These are phyloP conservation scores for Beverwykella pulmonaria DNA, from an alignment of 495 filamentous ascomycete genomes.

Conservation along the genomic window DNA sequence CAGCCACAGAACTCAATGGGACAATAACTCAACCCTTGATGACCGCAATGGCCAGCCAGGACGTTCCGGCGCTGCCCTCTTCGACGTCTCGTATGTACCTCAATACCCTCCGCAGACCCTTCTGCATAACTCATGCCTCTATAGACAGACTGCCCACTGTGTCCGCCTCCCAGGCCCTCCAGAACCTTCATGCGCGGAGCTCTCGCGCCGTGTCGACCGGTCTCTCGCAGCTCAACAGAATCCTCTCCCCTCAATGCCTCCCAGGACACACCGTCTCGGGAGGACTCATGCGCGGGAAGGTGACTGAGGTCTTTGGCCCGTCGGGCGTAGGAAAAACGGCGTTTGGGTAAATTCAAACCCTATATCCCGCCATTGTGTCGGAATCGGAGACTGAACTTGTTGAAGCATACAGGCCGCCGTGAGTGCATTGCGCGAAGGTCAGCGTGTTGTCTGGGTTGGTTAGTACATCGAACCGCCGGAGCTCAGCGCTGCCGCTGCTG, in stretches of 20 bases:
- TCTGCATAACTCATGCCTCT: slow-evolving; percentile 18
- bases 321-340: slow-evolving; percentile 86
- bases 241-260: slow-evolving; percentile 35
- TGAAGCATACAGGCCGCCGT: slow-evolving; percentile 63
- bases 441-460: slow-evolving; percentile 86
- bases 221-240: slow-evolving; percentile 55
- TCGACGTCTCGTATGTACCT: slow-evolving; percentile 39
- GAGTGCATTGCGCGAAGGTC: slow-evolving; percentile 63
- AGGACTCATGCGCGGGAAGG: slow-evolving; percentile 72
- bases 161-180: slow-evolving; percentile 81
- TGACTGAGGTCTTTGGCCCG: slow-evolving; percentile 89
- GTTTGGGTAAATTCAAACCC: slow-evolving; percentile 61
- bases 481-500: slow-evolving; percentile 15
- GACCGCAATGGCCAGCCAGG: slow-evolving; percentile 34
- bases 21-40: background rate
- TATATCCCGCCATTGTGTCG: slow-evolving; percentile 1
- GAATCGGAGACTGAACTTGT: slow-evolving; percentile 22
- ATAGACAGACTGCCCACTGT: slow-evolving; percentile 81
- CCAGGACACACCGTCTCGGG: slow-evolving; percentile 32
- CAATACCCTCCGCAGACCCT: background rate
- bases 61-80: slow-evolving; percentile 42
- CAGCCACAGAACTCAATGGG: background rate
- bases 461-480: slow-evolving; percentile 44
- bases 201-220: slow-evolving; percentile 66
- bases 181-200: slow-evolving; percentile 57